Conservation (phyloP, 108 stramenopile genomes). For the Discostella pseudostelligera region DNA sequence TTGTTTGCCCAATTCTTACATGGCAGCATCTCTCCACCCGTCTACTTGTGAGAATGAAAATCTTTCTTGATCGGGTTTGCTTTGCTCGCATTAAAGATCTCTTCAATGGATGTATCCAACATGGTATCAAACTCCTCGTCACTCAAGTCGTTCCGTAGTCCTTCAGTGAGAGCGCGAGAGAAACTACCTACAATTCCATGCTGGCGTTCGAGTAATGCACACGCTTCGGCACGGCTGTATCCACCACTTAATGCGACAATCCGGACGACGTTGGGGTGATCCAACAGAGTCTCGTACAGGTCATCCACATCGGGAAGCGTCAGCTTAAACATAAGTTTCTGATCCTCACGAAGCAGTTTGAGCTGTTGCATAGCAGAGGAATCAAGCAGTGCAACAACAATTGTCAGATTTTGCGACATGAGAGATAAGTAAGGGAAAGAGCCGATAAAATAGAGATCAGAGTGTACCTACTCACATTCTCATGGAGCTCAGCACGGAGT, state of each 20-base stretch:
- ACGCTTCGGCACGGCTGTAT: constrained; percentile 65
- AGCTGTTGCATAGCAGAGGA: too few relatives aligned
- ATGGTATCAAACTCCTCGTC: constrained; percentile 58
- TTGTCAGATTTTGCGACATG: not conserved
- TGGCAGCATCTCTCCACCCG: too few relatives aligned
- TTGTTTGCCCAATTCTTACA: not conserved
- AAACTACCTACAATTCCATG: constrained; percentile 78
- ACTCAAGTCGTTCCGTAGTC: constrained; percentile 52
- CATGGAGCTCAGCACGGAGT: constrained; percentile 51
- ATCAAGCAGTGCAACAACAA: not conserved
- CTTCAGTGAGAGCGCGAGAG: constrained; percentile 77
- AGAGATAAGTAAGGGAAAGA: not conserved
- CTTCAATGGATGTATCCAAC: constrained; percentile 56
- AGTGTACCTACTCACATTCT: constrained; percentile 44
- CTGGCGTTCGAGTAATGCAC: constrained; percentile 52
- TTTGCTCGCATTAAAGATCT: constrained; percentile 57
- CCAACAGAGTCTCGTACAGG: constrained; percentile 62
- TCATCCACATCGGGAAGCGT: constrained; percentile 61
- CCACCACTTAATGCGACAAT: constrained; percentile 82
- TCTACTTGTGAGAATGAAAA: constrained; percentile 20
- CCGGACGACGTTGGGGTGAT: constrained; percentile 66
- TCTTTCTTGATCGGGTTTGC: constrained; percentile 19
- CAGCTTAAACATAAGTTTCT: constrained; percentile 70
- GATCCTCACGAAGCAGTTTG: constrained; percentile 46
- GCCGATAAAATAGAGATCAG: not conserved